Evolutionary conservation across 116 monocot genomes (phyloP).

Genomic region (Posidonia oceanica): DNA sequence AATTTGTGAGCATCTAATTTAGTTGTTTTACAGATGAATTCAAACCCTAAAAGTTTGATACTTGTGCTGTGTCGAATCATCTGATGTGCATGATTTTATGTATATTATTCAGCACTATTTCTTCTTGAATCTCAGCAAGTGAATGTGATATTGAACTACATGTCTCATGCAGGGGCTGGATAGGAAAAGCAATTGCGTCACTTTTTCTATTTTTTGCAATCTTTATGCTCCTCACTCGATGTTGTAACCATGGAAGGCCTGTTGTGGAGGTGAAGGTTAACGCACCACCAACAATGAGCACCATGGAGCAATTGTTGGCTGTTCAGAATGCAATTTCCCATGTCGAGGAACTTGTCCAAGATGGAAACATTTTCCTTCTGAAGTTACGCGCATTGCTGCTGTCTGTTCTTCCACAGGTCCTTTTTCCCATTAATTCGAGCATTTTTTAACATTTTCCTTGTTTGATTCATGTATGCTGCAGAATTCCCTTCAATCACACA

Average conservation of each 20-base stretch:
- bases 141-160: neutral
- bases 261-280: slow-evolving; percentile 49
- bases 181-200: slow-evolving; percentile 32
- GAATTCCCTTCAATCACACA: neutral
- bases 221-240: slow-evolving; percentile 68
- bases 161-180: slow-evolving; percentile 57
- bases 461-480: neutral
- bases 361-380: slow-evolving; percentile 72
- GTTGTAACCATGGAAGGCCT: slow-evolving; percentile 45
- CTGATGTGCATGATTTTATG: too few species aligned
- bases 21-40: too few species aligned
- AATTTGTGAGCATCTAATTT: too few species aligned
- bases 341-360: slow-evolving; percentile 71
- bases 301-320: slow-evolving; percentile 91
- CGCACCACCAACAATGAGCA: slow-evolving; percentile 81
- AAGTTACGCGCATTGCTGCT: slow-evolving; percentile 75
- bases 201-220: slow-evolving; percentile 55
- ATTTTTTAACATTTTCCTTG: neutral
- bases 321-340: slow-evolving; percentile 90
- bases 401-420: slow-evolving; percentile 79
- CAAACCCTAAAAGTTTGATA: too few species aligned
- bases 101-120: neutral
- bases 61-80: too few species aligned
- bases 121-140: neutral
- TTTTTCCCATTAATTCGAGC: neutral